These are phyloP conservation scores for Vachellia pachyceras DNA, from an alignment of 306 rosid species.

Conservation along the genomic window DNA sequence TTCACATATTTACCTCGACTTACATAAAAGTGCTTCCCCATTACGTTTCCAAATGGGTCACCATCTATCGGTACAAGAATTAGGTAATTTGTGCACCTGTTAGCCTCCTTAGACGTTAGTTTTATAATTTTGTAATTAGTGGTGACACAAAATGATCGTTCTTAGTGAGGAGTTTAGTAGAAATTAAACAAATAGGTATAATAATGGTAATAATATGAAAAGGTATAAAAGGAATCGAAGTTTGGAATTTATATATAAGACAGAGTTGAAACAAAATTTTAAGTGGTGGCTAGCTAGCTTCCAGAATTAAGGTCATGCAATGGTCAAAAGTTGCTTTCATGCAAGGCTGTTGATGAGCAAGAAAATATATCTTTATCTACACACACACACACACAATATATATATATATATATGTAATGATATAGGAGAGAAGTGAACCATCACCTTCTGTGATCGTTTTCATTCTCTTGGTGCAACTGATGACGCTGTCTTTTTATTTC, in stretches of 20 bases:
- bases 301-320: neutral
- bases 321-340: conserved; percentile 16
- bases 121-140: no score
- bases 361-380: neutral
- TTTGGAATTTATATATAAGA: neutral
- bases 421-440: neutral
- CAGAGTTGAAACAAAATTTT: neutral
- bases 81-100: no score
- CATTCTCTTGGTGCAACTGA: neutral
- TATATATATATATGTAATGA: neutral
- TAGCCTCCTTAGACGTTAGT: no score
- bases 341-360: neutral
- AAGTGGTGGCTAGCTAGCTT: neutral
- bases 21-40: no score
- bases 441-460: no score
- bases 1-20: no score
- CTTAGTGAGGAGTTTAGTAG: neutral
- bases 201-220: neutral
- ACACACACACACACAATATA: neutral
- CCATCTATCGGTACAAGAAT: no score
- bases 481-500: neutral
- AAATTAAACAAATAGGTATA: neutral
- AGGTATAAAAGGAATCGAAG: neutral
- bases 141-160: no score
- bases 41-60: no score